Base-by-base conservation (phyloP, 495 filamentous ascomycete genomes). In the Trichoderma reesei region DNA sequence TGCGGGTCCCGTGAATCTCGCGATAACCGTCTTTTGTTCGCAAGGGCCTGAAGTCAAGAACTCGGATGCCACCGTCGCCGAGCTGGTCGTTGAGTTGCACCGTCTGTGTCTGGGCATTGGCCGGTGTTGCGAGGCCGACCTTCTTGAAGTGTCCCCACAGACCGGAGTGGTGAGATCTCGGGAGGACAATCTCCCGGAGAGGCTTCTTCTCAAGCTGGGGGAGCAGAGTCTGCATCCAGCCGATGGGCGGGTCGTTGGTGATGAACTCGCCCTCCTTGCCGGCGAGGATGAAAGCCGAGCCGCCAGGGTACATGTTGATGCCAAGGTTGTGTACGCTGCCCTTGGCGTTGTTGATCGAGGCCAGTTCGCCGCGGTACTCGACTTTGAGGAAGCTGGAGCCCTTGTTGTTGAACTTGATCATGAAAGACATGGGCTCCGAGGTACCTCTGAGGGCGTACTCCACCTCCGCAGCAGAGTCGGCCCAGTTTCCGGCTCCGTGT, bases 191-290 rank as follows among this genome's bases (percentile, higher is more conserved):
- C 61, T 63, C 41, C 7, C 61, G 61, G n/a, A 63, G 26, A 5
- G 41, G 38, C 6, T n/a, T 13, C 20, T 44, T 11, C 6, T 13
- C 20, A 2, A 63, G 18, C 11, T 63, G 18, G 16, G 41, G 61
- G 33, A 63, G 41, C 38, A 63, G 20, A 9, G 41, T 3, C 34
- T 63, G 61, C 61, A 63, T 63, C 61, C 41, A 63, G 61, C 26
- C 41, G 31, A 34, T 63, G n/a, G 39, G 38, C 13, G 61, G 31
- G n/a, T 42, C 59, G 10, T 61, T 63, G 3, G 39, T 42, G 39
- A 42, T 44, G 31, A 63, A 34, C 9, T 44, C 14, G 38, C 61
- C 61, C 26, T 63, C 61, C 33, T 46, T 48, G 39, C 41, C 61
- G 18, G 61, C 61, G 11, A 63, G 41, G 3, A 46, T 42, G 41